Percentiles rank a stretch among this genome's conserved stretches.
phyloP scores from a whole-genome alignment of 1,284 basidiomycete species.

The Cerrena zonata region DNA sequence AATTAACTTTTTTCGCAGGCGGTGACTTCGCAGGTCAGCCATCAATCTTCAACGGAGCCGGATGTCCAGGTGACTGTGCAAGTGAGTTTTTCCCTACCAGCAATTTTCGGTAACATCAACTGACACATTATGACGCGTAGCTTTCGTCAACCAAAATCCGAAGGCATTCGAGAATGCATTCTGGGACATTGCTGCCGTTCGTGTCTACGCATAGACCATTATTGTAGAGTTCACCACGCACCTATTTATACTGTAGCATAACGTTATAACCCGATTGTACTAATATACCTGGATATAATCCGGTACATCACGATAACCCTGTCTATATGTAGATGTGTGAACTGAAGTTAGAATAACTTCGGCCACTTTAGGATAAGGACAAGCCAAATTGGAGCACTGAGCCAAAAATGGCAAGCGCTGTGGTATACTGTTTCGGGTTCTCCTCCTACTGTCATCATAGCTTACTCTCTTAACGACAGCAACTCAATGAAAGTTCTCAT shows the following conservation, averaged over 20 bases:
- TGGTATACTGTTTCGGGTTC: no score
- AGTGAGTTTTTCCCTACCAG: constrained; percentile 29
- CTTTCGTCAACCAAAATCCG: constrained; percentile 41
- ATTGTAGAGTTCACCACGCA: not conserved
- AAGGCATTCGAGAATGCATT: constrained; percentile 42
- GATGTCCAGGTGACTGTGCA: constrained; percentile 46
- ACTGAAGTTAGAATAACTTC: not conserved
- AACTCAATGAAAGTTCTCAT: constrained; percentile 32
- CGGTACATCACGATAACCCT: not conserved
- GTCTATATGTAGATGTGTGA: not conserved
- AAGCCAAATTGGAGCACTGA: no score
- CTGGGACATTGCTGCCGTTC: constrained; percentile 38
- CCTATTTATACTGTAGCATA: not conserved
- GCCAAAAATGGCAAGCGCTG: no score
- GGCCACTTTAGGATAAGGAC: no score
- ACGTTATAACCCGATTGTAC: no score
- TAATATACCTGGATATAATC: no score
- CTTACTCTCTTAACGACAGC: no score
- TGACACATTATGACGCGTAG: constrained; percentile 14
- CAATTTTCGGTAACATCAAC: not conserved
- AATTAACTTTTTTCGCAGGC: constrained; percentile 15
- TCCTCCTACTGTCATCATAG: no score
- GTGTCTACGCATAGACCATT: constrained; percentile 20
- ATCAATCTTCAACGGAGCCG: constrained; percentile 36
- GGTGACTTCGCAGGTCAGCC: constrained; percentile 53